These are phyloP conservation scores for Quercus gilva DNA, from an alignment of 306 rosid species.

Conservation along the genomic window DNA sequence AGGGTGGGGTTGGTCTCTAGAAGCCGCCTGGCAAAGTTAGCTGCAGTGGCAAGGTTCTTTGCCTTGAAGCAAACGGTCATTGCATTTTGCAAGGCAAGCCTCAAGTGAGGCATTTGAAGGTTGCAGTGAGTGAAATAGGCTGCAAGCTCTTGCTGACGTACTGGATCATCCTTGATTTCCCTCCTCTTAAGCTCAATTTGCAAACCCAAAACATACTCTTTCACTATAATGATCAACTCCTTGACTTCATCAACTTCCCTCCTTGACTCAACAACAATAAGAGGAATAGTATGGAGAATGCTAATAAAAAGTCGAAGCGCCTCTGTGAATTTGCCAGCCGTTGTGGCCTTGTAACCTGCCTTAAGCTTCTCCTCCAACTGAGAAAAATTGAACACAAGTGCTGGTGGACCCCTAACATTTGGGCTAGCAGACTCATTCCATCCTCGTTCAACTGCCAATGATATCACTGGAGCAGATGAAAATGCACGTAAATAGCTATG, in stretches of 20 bases:
- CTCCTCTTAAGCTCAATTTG: conserved; percentile 80
- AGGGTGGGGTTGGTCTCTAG: conserved; percentile 79
- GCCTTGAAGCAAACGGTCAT: conserved; percentile 75
- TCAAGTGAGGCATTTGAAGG: conserved; percentile 86
- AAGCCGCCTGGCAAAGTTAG: conserved; percentile 77
- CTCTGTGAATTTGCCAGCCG: conserved; percentile 74
- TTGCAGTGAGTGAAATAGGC: conserved; percentile 96
- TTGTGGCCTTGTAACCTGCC: conserved; percentile 83
- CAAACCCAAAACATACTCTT: conserved; percentile 78
- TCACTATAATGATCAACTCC: conserved; percentile 75
- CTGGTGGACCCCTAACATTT: conserved; percentile 76
- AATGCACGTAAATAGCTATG: conserved; percentile 74
- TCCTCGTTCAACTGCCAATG: conserved; percentile 85
- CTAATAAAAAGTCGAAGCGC: conserved; percentile 58
- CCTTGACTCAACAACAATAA: conserved; percentile 83
- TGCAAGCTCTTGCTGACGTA: conserved; percentile 88
- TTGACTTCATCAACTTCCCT: conserved; percentile 95
- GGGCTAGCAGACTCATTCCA: conserved; percentile 80
- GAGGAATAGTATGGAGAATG: conserved; percentile 80
- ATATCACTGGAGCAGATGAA: conserved; percentile 70
- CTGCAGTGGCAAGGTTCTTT: conserved; percentile 82
- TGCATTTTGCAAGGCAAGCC: conserved; percentile 79
- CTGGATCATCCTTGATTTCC: conserved; percentile 64
- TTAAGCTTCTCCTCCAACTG: conserved; percentile 85
- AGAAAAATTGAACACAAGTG: conserved; percentile 68